These are phyloP conservation scores for Gloeophyllum trabeum DNA, from an alignment of 768 basidiomycete species.

Conservation along the genomic window DNA sequence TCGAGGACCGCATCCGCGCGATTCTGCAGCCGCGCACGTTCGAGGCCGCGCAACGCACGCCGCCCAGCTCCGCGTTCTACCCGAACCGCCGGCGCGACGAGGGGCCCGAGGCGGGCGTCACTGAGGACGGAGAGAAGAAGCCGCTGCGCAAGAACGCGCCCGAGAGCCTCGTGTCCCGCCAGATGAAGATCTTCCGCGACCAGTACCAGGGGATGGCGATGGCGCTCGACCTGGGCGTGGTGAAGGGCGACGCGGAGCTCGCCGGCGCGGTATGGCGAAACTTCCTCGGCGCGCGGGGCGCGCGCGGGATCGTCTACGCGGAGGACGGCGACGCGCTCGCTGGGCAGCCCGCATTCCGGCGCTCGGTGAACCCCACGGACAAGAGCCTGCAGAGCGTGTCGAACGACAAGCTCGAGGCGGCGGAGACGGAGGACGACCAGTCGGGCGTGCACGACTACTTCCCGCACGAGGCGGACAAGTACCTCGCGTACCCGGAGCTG, in stretches of 20 bases:
- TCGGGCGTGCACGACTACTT: conserved; percentile 36
- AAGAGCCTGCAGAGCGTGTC: background rate
- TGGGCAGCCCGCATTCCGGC: conserved; percentile 30
- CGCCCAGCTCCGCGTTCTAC: conserved; percentile 8
- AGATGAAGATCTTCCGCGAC: conserved; percentile 88
- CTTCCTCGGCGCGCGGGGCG: conserved; percentile 76
- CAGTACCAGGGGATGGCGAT: conserved; percentile 82
- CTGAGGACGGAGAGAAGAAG: background rate
- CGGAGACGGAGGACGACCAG: conserved; percentile 51
- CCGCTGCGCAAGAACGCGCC: background rate
- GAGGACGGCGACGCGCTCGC: conserved; percentile 17
- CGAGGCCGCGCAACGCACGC: conserved; percentile 20
- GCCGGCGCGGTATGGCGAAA: conserved; percentile 90
- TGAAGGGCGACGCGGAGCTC: conserved; percentile 70
- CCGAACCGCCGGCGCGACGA: conserved; percentile 4
- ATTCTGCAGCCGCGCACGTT: conserved; percentile 52
- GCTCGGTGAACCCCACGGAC: conserved; percentile 62
- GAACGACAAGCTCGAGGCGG: conserved; percentile 19
- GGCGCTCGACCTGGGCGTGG: conserved; percentile 68
- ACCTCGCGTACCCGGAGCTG: conserved; percentile 22
- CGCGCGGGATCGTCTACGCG: conserved; percentile 44
- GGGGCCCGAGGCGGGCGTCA: background rate
- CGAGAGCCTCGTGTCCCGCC: conserved; percentile 63
- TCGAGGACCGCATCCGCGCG: conserved; percentile 79
- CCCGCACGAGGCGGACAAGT: conserved; percentile 2